Base-by-base conservation (phyloP, 495 filamentous ascomycete genomes). In the Margaritispora aquatica region DNA sequence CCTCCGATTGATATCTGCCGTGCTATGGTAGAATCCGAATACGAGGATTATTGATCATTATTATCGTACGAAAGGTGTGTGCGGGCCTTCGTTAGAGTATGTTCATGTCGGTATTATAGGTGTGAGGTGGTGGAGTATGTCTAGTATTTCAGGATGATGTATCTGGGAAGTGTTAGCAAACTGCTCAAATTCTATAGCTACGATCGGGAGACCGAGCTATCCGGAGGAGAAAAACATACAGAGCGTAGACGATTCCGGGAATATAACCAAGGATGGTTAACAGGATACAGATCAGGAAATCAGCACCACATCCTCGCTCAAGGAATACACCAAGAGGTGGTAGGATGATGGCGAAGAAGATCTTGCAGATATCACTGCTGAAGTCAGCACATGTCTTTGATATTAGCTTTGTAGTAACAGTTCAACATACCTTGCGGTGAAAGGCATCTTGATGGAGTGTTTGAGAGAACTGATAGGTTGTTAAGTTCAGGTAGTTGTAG, bases 311-410 rank as follows among this genome's bases (percentile, higher is more conserved):
- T 69, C 92, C 92, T 38, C 86, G 84, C 79, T 94, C 88, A 58
- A 96, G 83, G 81, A 96, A 95, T 70, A 96, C 92, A 72, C 90
- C 90, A 31, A 96, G 79, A 63, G 92, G 92, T 38, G 92, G 92
- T 52, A 95, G 79, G 77, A 95, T 74, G 76, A 95, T 78, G 76
- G 90, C 88, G 70, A 92, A 77, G 75, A 94, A 84, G 80, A 95
- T 91, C 79, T 95, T 93, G 87, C 85, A 86, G 80, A 93, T 89
- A 70, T 95, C 90, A 74, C 89, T 92, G 65, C 49, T 44, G 23
- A 52, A 49, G 21, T 59, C 38, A 44, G 38, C 19, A 8, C 19
- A 9, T 9, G 2, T 7, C 19, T 5, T 7, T 34, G 7, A 34
- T 7, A 15, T 34, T 15, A 7, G 29, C 29, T 5, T 7, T 5